Conservation (phyloP, 2,329 filamentous ascomycete genomes). For the Seiridium unicorne region DNA sequence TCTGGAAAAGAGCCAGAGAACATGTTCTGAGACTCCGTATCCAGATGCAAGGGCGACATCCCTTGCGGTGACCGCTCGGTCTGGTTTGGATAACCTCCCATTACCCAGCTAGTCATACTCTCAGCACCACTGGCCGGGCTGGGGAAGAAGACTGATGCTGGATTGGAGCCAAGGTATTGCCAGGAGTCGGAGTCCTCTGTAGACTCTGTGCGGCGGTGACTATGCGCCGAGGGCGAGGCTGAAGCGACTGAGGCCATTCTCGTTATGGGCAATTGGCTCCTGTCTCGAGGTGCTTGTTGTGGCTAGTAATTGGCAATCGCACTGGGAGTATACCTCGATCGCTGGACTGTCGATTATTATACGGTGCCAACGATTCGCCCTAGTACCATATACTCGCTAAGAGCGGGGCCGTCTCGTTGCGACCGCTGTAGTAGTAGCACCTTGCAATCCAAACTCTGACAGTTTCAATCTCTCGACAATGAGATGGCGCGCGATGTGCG, state of each 20-base stretch:
- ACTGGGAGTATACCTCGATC: neutral
- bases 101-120: constrained; percentile 49
- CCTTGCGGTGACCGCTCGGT: constrained; percentile 30
- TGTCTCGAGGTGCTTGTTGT: neutral
- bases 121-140: constrained; percentile 48
- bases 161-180: constrained; percentile 29
- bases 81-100: constrained; percentile 38
- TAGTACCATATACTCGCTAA: too few species aligned
- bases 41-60: constrained; percentile 41
- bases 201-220: constrained; percentile 25
- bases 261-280: neutral
- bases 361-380: too few species aligned
- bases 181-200: constrained; percentile 30
- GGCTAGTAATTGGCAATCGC: neutral
- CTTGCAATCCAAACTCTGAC: too few species aligned
- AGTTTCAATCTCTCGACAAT: too few species aligned
- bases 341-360: too few species aligned
- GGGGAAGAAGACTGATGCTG: constrained; percentile 35
- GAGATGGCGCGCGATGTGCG: too few species aligned
- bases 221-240: constrained; percentile 26
- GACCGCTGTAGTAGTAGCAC: too few species aligned
- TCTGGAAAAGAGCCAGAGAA: constrained; percentile 33
- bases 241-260: constrained; percentile 31
- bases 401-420: too few species aligned
- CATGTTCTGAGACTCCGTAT: constrained; percentile 35